Conservation (phyloP, 176 grass and related monocot species). For the Dactylis glomerata region DNA sequence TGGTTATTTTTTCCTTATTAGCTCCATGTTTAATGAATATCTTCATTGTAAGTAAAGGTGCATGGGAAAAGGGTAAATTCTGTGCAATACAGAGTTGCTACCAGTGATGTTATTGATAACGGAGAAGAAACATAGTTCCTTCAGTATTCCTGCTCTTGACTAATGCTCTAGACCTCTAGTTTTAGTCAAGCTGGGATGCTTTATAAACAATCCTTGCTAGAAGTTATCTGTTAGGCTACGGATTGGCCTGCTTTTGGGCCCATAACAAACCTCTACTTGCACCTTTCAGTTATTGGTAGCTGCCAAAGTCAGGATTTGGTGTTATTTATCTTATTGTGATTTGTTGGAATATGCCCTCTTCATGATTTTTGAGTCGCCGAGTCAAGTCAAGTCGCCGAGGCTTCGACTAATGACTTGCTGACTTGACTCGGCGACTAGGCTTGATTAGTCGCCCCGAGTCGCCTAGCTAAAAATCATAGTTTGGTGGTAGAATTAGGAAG, state of each 20-base stretch:
- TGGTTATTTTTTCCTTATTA: constrained; percentile 1
- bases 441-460: too few species aligned
- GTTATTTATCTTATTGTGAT: not conserved
- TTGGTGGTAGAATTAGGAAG: too few species aligned
- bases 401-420: too few species aligned
- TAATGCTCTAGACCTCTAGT: not conserved
- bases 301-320: not conserved
- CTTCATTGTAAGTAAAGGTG: not conserved
- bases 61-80: not conserved
- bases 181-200: not conserved
- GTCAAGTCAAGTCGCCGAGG: too few species aligned
- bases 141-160: not conserved
- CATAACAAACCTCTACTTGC: not conserved
- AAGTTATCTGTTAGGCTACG: not conserved
- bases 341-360: constrained; percentile 9
- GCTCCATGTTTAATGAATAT: constrained; percentile 6
- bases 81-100: not conserved
- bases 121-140: not conserved
- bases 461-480: too few species aligned
- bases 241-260: not conserved
- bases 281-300: constrained; percentile 9
- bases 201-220: constrained; percentile 5
- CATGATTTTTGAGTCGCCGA: too few species aligned
- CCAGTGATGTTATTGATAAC: not conserved
- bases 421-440: too few species aligned